phyloP scores from a whole-genome alignment of 352 stramenopile genomes.

The Blastocystis sp. region DNA sequence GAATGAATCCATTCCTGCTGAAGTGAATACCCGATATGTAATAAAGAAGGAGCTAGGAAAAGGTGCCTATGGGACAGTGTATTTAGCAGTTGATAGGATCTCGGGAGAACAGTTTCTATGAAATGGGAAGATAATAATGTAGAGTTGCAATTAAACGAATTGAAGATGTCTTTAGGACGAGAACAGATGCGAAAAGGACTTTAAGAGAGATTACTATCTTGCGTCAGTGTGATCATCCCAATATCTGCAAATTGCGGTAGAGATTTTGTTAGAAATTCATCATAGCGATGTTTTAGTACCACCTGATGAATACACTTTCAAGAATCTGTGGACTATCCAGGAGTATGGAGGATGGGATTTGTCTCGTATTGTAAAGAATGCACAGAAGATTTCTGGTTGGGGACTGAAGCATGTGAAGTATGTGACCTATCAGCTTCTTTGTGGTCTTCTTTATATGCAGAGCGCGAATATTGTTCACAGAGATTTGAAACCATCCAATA shows the following conservation, averaged over 20 bases:
- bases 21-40: conserved; percentile 66
- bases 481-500: conserved; percentile 90
- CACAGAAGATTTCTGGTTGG: conserved; percentile 75
- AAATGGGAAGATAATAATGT: not conserved
- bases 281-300: conserved; percentile 51
- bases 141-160: conserved; percentile 68
- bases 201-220: conserved; percentile 62
- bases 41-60: conserved; percentile 67
- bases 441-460: conserved; percentile 87
- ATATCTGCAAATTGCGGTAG: conserved; percentile 58
- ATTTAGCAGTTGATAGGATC: conserved; percentile 35
- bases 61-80: conserved; percentile 65
- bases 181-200: conserved; percentile 57
- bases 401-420: conserved; percentile 78
- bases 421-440: conserved; percentile 86
- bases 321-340: conserved; percentile 63
- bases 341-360: conserved; percentile 66
- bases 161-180: conserved; percentile 67
- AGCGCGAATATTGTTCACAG: conserved; percentile 85
- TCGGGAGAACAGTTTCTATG: conserved; percentile 19
- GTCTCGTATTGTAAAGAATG: conserved; percentile 33
- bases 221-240: conserved; percentile 62
- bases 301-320: conserved; percentile 48
- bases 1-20: conserved; percentile 43
- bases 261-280: not conserved